Conservation (phyloP, 352 stramenopile genomes). For the Thraustochytrium sp. region DNA sequence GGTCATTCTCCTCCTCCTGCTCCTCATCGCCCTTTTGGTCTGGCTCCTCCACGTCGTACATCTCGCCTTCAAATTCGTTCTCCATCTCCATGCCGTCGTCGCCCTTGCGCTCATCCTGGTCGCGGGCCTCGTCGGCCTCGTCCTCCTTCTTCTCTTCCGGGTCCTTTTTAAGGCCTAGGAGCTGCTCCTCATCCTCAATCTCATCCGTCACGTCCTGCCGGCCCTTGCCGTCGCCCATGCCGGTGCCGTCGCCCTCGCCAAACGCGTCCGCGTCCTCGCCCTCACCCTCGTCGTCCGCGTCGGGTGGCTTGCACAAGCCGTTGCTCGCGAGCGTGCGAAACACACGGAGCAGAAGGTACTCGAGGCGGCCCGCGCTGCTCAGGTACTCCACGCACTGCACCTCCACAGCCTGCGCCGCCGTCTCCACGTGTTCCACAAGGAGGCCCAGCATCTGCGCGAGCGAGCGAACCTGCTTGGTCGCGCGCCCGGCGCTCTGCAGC, state of each 20-base stretch:
- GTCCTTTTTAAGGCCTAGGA: constrained; percentile 92
- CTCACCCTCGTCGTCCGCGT: constrained; percentile 68
- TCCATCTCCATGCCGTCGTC: constrained; percentile 99
- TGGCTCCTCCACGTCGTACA: constrained; percentile 81
- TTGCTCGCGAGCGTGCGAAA: constrained; percentile 47
- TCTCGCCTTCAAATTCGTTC: constrained; percentile 98
- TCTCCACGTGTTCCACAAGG: neutral
- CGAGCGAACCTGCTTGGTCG: neutral
- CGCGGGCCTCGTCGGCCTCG: constrained; percentile 72
- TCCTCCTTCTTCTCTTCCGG: constrained; percentile 72
- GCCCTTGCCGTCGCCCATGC: constrained; percentile 98
- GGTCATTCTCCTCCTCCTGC: constrained; percentile 71
- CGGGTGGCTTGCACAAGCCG: constrained; percentile 71
- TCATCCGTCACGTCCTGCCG: constrained; percentile 99
- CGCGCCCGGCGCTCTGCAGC: neutral
- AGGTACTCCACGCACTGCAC: neutral
- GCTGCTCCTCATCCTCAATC: constrained; percentile 99
- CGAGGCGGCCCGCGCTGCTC: neutral
- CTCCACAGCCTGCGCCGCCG: neutral
- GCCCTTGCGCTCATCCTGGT: constrained; percentile 69
- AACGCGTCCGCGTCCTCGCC: constrained; percentile 57
- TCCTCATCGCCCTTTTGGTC: constrained; percentile 58
- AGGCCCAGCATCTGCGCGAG: neutral
- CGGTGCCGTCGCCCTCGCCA: constrained; percentile 86
- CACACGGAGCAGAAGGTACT: constrained; percentile 32